These are phyloP conservation scores for Suillus bovinus DNA, from an alignment of 768 basidiomycete species.

Conservation along the genomic window DNA sequence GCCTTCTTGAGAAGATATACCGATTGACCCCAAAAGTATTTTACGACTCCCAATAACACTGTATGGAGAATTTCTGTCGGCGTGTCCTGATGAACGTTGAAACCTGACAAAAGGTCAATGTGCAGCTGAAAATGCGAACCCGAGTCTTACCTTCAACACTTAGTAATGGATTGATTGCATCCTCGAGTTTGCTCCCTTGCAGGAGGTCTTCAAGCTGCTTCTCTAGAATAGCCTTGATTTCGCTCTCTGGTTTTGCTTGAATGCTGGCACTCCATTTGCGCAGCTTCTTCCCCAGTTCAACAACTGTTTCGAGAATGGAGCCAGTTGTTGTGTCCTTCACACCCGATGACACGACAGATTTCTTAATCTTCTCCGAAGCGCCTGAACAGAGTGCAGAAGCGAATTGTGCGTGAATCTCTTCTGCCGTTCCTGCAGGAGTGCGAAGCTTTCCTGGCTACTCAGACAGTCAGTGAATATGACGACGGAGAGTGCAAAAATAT, in stretches of 20 bases:
- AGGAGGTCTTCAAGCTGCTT: slow-evolving; percentile 8
- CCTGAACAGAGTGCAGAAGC: slow-evolving; percentile 1
- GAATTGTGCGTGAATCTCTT: slow-evolving; percentile 9
- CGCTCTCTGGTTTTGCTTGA: background rate
- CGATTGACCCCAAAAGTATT: slow-evolving; percentile 33
- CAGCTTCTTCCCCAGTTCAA: slow-evolving; percentile 12
- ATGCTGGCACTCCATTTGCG: background rate
- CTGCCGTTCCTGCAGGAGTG: slow-evolving; percentile 7
- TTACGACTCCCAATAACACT: slow-evolving; percentile 33
- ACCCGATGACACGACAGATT: background rate
- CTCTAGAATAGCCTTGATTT: slow-evolving; percentile 8
- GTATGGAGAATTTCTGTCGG: slow-evolving; percentile 37
- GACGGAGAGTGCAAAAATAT: too few species aligned
- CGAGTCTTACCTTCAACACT: background rate
- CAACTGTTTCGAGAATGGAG: background rate
- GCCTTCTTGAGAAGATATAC: slow-evolving; percentile 24
- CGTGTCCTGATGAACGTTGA: slow-evolving; percentile 28
- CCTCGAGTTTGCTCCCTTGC: background rate
- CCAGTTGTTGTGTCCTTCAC: background rate
- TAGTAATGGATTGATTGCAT: slow-evolving; percentile 11
- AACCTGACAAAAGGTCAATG: slow-evolving; percentile 14
- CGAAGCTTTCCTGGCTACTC: slow-evolving; percentile 1
- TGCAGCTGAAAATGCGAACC: too few species aligned
- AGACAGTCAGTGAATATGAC: too few species aligned
- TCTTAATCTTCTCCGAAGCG: slow-evolving; percentile 8